Evolutionary conservation across 2,329 filamentous ascomycete species (phyloP).

Genomic region (Tolypocladium album): DNA sequence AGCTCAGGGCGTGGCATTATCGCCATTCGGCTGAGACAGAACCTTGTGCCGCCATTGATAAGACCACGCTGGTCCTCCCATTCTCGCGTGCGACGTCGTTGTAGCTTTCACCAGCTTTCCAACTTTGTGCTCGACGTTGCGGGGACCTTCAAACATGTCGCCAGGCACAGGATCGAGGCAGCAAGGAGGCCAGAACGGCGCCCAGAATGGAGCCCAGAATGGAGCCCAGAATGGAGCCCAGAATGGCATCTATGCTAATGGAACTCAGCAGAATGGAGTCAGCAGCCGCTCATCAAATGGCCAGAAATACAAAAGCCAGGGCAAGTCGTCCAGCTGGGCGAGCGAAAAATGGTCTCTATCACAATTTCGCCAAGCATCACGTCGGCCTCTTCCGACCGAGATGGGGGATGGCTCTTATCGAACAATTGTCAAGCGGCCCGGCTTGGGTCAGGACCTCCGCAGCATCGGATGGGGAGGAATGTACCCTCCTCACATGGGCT

Average conservation of each 20-base stretch:
- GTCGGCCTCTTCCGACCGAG: conserved; percentile 51
- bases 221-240: conserved; percentile 1
- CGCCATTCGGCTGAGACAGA: background rate
- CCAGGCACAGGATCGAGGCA: background rate
- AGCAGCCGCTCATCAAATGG: background rate
- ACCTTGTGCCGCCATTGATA: background rate
- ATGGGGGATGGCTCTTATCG: conserved; percentile 53
- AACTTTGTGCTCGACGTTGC: background rate
- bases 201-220: background rate
- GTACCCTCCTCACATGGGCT: background rate
- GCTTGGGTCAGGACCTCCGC: conserved; percentile 46
- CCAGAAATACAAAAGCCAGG: background rate
- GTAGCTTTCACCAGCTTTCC: background rate
- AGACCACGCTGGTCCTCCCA: background rate
- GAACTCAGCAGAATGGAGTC: conserved; percentile 6
- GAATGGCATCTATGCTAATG: conserved; percentile 13
- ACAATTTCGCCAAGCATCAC: conserved; percentile 33
- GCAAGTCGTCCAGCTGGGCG: background rate
- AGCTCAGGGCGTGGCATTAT: background rate
- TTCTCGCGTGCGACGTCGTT: background rate
- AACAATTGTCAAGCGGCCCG: conserved; percentile 33
- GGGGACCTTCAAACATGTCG: background rate
- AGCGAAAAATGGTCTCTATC: conserved; percentile 11
- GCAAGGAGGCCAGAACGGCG: background rate
- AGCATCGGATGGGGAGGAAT: conserved; percentile 37